phyloP scores from a whole-genome alignment of 179 eudicot species.

The Drosera spatulata region DNA sequence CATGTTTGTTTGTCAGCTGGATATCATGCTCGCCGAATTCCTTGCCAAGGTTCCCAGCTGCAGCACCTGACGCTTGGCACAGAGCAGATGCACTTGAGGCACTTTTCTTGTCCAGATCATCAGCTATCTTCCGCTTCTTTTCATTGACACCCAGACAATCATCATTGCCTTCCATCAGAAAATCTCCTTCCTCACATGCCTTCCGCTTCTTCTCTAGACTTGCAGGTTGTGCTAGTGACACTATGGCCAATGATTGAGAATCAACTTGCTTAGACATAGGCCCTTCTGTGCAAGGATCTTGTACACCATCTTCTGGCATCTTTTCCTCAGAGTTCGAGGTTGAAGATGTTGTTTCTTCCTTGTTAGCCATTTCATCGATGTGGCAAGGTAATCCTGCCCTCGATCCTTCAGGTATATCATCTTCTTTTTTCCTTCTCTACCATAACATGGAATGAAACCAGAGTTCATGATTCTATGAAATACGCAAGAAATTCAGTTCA shows the following conservation, averaged over 20 bases:
- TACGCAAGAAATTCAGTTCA: neutral
- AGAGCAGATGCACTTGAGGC: slow-evolving; percentile 10
- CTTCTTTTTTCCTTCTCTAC: slow-evolving; percentile 17
- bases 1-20: slow-evolving; percentile 9
- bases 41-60: slow-evolving; percentile 5
- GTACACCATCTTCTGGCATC: slow-evolving; percentile 11
- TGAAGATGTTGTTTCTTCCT: slow-evolving; percentile 12
- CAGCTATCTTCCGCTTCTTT: slow-evolving; percentile 38
- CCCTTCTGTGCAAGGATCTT: slow-evolving; percentile 5
- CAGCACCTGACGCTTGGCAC: slow-evolving; percentile 13
- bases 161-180: slow-evolving; percentile 16
- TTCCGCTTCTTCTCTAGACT: slow-evolving; percentile 19
- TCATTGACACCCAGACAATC: slow-evolving; percentile 18
- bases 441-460: neutral
- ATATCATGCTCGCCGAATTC: slow-evolving; percentile 9
- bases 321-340: slow-evolving; percentile 13
- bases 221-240: slow-evolving; percentile 8
- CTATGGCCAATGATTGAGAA: neutral
- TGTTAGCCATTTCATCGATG: slow-evolving; percentile 9
- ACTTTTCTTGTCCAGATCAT: slow-evolving; percentile 3
- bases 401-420: slow-evolving; percentile 19
- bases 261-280: neutral
- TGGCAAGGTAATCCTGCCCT: slow-evolving; percentile 9
- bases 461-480: neutral
- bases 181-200: slow-evolving; percentile 15